Evolutionary conservation across 2,329 filamentous ascomycete genomes (phyloP).

Genomic region (Grosmannia penicillata): DNA sequence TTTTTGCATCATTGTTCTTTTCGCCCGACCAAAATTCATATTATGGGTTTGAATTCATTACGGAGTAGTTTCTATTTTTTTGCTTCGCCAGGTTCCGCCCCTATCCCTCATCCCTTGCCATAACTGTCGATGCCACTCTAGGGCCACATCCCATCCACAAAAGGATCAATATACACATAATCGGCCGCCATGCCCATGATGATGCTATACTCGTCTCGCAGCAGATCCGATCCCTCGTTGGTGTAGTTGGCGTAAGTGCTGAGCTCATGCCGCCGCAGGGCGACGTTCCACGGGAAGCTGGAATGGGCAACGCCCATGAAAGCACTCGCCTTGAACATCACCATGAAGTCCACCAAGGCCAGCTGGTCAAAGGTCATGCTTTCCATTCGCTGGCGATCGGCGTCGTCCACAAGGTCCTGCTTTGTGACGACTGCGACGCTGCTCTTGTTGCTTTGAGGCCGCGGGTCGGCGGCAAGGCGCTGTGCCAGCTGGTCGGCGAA

Average conservation of each 20-base stretch:
- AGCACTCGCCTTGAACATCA: constrained; percentile 18
- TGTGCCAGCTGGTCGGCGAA: constrained; percentile 9
- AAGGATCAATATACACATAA: constrained; percentile 17
- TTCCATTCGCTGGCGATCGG: constrained; percentile 10
- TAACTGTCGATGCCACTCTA: no score
- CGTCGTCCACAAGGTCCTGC: constrained; percentile 14
- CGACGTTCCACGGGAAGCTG: constrained; percentile 19
- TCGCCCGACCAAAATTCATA: no score
- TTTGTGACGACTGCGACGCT: constrained; percentile 18
- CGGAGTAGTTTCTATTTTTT: no score
- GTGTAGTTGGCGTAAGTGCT: constrained; percentile 14
- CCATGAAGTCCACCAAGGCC: constrained; percentile 18
- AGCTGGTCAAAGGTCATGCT: constrained; percentile 19
- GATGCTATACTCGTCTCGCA: constrained; percentile 17
- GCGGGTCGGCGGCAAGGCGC: not conserved
- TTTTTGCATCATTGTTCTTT: no score
- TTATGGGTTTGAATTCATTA: no score
- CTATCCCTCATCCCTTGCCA: no score
- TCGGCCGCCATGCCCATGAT: constrained; percentile 18
- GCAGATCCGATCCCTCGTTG: constrained; percentile 17
- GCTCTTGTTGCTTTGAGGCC: not conserved
- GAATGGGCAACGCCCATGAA: constrained; percentile 20
- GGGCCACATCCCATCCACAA: constrained; percentile 17
- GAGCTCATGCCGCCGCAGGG: constrained; percentile 18
- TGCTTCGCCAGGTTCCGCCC: no score